Evolutionary conservation across 73 alveolate genomes (phyloP), one percentile per base, ranked within the genome.

Genomic region (Paraurostyla sp.): DNA sequence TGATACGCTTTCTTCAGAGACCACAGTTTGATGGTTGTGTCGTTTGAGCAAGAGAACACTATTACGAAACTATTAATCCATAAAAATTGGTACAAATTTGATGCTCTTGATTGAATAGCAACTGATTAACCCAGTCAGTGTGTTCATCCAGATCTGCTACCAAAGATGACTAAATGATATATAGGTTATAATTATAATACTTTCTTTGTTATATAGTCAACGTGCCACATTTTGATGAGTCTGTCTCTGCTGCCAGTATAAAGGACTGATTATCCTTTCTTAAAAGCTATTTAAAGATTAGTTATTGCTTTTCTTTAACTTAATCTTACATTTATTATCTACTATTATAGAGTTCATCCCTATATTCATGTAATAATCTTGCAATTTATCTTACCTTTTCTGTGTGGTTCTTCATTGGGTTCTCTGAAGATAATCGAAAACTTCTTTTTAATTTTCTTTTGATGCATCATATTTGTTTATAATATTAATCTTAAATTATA

Each of bases 41-140:
- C 89, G 52, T 78, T 78, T 35, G 89, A 78, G 40, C 89, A 78
- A 15, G 89, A 78, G 30, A 78, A 78, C 62, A 78, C 89, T 78
- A 78, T 51, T 45, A n/a, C n/a, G n/a, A n/a, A n/a, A n/a, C n/a
- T n/a, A n/a, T n/a, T n/a, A n/a, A n/a, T n/a, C n/a, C n/a, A n/a
- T n/a, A n/a, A n/a, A n/a, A n/a, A n/a, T n/a, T n/a, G n/a, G n/a
- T 78, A 78, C 89, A 23, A 16, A 54, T 22, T 78, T 54, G 27
- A 50, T 78, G 22, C 22, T 27, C 78, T 29, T 59, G 43, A 36
- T 49, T 22, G 30, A n/a, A 52, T 4, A 51, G 46, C 13, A 78
- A 51, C 78, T 78, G 50, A 54, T 78, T 78, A 18, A 78, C 80
- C 89, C 89, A 78, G 32, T 78, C 89, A 6, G 80, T 52, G 50